Evolutionary conservation across 1,284 basidiomycete species (phyloP), one percentile per base, ranked within the genome.

Genomic region (Limonomyces culmigenus): DNA sequence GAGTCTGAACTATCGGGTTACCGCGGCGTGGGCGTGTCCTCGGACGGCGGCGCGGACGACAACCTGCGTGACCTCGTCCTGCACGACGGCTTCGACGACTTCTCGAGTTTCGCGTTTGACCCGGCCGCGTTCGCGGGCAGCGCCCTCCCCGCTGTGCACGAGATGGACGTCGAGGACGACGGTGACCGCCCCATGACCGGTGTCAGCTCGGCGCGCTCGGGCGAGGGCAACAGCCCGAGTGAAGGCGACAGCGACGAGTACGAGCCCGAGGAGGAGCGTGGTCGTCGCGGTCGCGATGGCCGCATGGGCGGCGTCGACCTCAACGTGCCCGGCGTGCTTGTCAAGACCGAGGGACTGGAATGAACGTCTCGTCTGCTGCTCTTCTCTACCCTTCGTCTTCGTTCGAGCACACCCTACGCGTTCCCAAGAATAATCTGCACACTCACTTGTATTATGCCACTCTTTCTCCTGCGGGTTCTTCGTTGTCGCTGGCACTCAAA

Each of bases 1-100:
- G 84, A 88, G 52, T 59, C 63, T 20, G 67, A 75, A 54, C 59
- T 80, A 15, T 59, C 63, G 35, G 50, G 50, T 23, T 65, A 62
- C 45, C 54, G 65, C 19, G 21, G 41, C 35, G 32, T 33, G 36
- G 32, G 23, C 40, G 34, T 30, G 27, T n/a, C 16, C 35, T 14
- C 33, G 23, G 39, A 27, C 19, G 45, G 43, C 40, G 43, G 39
- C 15, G 41, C 39, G n/a, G 40, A 43, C 19, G 50, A 50, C 11
- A n/a, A n/a, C n/a, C 32, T 43, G 12, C 34, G 35, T 11, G 50
- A 42, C 33, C 46, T 54, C 34, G 45, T 54, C 41, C 47, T 56
- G 35, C 53, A 54, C 42, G 50, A 53, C 34, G 53, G 52, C 38
- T 47, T 49, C 31, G 45, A 46, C 37, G 15, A n/a, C 8, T 37